Evolutionary conservation across 2,329 filamentous ascomycete species (phyloP), one percentile per base, ranked within the genome.

Genomic region (Ophidiomyces ophidiicola): DNA sequence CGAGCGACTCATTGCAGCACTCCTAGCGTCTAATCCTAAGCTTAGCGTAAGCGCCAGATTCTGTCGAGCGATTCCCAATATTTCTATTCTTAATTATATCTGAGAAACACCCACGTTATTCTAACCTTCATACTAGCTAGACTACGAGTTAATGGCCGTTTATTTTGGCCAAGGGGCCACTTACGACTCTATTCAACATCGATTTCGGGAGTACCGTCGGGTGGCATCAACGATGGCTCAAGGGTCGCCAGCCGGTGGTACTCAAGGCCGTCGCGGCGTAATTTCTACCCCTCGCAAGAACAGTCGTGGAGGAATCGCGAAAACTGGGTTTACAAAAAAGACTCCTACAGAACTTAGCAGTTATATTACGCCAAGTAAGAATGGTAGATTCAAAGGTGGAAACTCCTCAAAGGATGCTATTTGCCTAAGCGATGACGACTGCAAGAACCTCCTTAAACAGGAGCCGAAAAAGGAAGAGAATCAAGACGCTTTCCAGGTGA

Each of bases 181-280:
- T 0, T 69, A 68, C 52, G 57, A 70, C 43, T 54, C 67, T 0
- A 60, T 72, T 17, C 63, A 71, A 44, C 58, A 59, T 30, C 60
- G 59, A 2, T 61, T 72, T 24, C 63, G 66, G 30, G 59, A 56
- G 32, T 62, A 61, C 43, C 69, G 67, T 33, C 60, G 61, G 33
- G 34, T 53, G 1, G 65, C 67, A 0, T 50, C 53, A 0, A 44
- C 46, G 0, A 53, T 69, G 10, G 52, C 53, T 28, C 50, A 50
- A 3, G 54, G 33, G 10, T 2, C 25, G 4, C 15, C 35, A 39
- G 33, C 44, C 35, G 38, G 44, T 33, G 29, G 46, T 29, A 47
- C 26, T 15, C 26, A 41, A 4, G 47, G 44, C 18, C 6, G 30
- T n/a, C 14, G 31, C 18, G 20, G 19, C 6, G 41, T 36, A 6